Evolutionary conservation across 2,329 filamentous ascomycete species (phyloP), one percentile per base, ranked within the genome.

Genomic region (Clonostachys chloroleuca): DNA sequence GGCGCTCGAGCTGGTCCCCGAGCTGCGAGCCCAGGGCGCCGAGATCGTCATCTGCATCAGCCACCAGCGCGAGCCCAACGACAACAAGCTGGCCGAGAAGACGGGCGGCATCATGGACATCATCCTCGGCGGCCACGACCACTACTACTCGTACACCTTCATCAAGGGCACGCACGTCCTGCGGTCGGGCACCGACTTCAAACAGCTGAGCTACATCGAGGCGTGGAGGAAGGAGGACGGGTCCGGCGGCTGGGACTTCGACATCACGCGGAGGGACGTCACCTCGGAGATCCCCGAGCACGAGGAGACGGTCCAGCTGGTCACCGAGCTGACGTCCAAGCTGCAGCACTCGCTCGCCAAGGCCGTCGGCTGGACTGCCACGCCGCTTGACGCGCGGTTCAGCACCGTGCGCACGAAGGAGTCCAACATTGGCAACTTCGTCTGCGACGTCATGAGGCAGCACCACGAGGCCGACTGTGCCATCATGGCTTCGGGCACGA

Each of bases 101-200:
- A 79, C 87, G 0, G 77, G 81, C 5, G 89, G 87, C 0, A 65
- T 88, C 46, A 83, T 95, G 17, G 92, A 96, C 62, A 81, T 96
- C 35, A 87, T 96, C 41, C 76, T 96, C 0, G 90, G 91, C 43
- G 91, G 91, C 0, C 91, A 96, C 59, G 92, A 96, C 57, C 92
- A 96, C 62, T 94, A 86, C 66, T 96, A 96, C 61, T 78, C 77
- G 14, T 89, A 96, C 66, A 80, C 76, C 47, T 60, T 91, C 47
- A 78, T 94, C 63, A 91, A 92, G 51, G 86, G 85, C 9, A 88
- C 82, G 1, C 91, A 96, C 58, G 81, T 95, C 4, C 72, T 96
- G n/a, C 81, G 92, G 2, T 95, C 89, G 0, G 91, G 92, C 1
- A 89, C 85, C 16, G 92, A 96, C 63, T 96, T 96, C 69, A 95